A percentile compares a stretch with the other conserved stretches of the same genome.
These are phyloP conservation scores for Hura crepitans DNA, from an alignment of 441 rosid genomes.

Conservation along the genomic window DNA sequence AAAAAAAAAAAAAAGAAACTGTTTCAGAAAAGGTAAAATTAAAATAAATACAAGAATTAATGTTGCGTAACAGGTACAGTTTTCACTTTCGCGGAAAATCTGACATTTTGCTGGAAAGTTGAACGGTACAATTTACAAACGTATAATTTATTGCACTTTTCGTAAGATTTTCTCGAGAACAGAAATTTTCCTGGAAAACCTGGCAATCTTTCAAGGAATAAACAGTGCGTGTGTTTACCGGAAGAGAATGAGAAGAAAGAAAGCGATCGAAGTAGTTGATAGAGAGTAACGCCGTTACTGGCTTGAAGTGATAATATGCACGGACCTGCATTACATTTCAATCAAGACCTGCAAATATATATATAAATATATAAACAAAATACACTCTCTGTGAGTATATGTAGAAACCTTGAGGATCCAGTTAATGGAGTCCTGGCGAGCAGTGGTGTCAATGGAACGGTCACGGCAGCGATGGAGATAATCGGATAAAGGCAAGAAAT, in stretches of 20 bases:
- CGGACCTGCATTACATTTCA: constrained; percentile 49
- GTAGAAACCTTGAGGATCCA: constrained; percentile 53
- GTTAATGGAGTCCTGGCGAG: constrained; percentile 59
- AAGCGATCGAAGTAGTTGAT: constrained; percentile 77
- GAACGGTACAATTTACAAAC: background rate
- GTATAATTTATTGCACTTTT: background rate
- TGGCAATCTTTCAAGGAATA: background rate
- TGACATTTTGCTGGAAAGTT: constrained; percentile 24
- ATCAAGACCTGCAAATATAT: background rate
- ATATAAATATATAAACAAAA: background rate
- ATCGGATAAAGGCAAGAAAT: constrained; percentile 33
- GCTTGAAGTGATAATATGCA: constrained; percentile 50
- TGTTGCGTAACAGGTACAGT: background rate
- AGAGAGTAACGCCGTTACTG: constrained; percentile 52
- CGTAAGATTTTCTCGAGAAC: background rate
- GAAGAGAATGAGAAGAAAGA: constrained; percentile 52
- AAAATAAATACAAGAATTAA: constrained; percentile 11
- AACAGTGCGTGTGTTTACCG: constrained; percentile 33
- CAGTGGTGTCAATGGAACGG: constrained; percentile 38
- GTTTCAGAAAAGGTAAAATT: background rate
- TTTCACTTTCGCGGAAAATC: constrained; percentile 21
- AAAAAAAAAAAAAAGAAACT: too few relatives aligned
- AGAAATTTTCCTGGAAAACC: background rate
- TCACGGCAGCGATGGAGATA: constrained; percentile 38
- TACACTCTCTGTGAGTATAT: background rate